Evolutionary conservation across 2,329 filamentous ascomycete genomes (phyloP).

Genomic region (Penicillium verrucosum): DNA sequence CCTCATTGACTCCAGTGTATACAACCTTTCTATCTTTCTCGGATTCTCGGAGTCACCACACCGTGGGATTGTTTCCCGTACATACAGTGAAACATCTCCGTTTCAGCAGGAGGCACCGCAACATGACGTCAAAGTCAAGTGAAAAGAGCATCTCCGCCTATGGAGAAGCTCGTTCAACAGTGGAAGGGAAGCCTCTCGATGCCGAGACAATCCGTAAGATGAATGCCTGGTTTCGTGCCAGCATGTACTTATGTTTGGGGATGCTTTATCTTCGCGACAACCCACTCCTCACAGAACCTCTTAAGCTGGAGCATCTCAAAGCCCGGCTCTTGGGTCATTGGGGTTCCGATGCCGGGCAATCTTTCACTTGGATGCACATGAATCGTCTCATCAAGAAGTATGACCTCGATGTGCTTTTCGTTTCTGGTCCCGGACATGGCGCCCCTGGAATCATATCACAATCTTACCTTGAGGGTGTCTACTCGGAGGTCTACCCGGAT

Average conservation of each 20-base stretch:
- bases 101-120: neutral
- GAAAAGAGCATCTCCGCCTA: constrained; percentile 61
- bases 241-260: constrained; percentile 70
- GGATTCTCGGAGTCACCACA: neutral
- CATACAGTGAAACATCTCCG: neutral
- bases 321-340: constrained; percentile 72
- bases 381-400: constrained; percentile 80
- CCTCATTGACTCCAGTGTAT: neutral
- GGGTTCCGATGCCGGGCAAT: constrained; percentile 75
- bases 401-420: constrained; percentile 67
- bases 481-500: constrained; percentile 73
- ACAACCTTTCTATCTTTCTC: neutral
- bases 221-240: constrained; percentile 71
- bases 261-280: constrained; percentile 79
- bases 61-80: neutral
- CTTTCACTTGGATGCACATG: constrained; percentile 79
- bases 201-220: constrained; percentile 65
- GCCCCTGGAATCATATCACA: constrained; percentile 73
- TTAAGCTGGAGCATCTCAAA: constrained; percentile 70
- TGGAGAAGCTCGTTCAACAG: constrained; percentile 63
- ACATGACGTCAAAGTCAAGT: constrained; percentile 31
- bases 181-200: constrained; percentile 60
- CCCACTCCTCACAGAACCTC: constrained; percentile 66
- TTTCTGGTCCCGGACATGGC: constrained; percentile 75
- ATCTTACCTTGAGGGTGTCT: constrained; percentile 73